phyloP scores from a whole-genome alignment of 2,329 filamentous ascomycete genomes.

The Thermothelomyces thermophilus region DNA sequence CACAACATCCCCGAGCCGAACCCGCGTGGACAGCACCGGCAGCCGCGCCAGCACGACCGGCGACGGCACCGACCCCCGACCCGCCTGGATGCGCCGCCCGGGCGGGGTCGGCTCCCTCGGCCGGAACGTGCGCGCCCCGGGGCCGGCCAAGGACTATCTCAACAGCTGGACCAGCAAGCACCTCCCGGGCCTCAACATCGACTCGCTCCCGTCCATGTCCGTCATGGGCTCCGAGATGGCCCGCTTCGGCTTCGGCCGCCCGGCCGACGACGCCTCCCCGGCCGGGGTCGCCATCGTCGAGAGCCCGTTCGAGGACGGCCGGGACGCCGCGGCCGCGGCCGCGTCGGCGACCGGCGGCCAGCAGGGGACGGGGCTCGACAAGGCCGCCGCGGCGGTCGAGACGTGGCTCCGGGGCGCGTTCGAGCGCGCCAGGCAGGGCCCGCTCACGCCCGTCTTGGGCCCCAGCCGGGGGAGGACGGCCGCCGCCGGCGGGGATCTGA shows the following conservation, averaged over 20 bases:
- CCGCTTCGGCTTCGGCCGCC: slow-evolving; percentile 46
- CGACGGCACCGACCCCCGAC: slow-evolving; percentile 33
- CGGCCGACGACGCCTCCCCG: slow-evolving; percentile 26
- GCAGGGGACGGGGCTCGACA: slow-evolving; percentile 59
- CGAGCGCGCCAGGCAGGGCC: slow-evolving; percentile 36
- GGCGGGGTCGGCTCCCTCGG: slow-evolving; percentile 83
- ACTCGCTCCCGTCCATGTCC: slow-evolving; percentile 60
- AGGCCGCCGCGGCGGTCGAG: slow-evolving; percentile 81
- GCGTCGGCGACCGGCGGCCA: slow-evolving; percentile 18
- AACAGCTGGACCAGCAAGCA: slow-evolving; percentile 82
- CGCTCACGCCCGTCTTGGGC: slow-evolving; percentile 44
- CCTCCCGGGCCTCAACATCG: slow-evolving; percentile 69
- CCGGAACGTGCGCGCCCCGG: slow-evolving; percentile 63
- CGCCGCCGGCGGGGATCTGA: slow-evolving; percentile 18
- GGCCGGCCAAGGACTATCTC: slow-evolving; percentile 75
- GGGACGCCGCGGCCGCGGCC: slow-evolving; percentile 36
- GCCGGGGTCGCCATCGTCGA: slow-evolving; percentile 39
- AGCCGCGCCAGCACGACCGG: slow-evolving; percentile 25
- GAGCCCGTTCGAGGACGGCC: slow-evolving; percentile 43
- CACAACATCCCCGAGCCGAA: slow-evolving; percentile 29
- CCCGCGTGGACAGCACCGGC: slow-evolving; percentile 34
- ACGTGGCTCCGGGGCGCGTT: slow-evolving; percentile 84
- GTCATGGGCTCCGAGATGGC: slow-evolving; percentile 56
- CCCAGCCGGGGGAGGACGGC: slow-evolving; percentile 16
- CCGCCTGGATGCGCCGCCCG: slow-evolving; percentile 68